phyloP scores from a whole-genome alignment of 192 early-diverging fungal genomes.

The Haplosporangium gracile region DNA sequence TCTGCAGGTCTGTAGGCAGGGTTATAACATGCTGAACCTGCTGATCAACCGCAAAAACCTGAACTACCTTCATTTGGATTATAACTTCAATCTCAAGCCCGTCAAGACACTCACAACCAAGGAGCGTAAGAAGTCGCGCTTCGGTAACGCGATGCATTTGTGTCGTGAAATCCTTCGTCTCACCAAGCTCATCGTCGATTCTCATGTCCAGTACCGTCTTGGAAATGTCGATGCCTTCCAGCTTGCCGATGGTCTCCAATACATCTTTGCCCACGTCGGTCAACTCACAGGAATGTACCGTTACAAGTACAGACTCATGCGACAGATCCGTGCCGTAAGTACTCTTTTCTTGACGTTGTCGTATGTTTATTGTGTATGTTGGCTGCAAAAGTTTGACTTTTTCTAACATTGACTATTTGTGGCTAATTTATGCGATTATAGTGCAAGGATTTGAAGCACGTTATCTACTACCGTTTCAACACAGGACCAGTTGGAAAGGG shows the following conservation, averaged over 20 bases:
- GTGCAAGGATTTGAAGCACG: conserved; percentile 94
- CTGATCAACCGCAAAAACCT: conserved; percentile 98
- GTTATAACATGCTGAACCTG: conserved; percentile 99
- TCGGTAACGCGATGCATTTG: conserved; percentile 97
- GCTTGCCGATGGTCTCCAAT: conserved; percentile 98
- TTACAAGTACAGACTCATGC: conserved; percentile 98
- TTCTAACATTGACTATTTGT: neutral
- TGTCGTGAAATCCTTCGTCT: conserved; percentile 96
- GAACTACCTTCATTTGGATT: conserved; percentile 98
- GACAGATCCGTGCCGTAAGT: conserved; percentile 91
- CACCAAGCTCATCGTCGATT: conserved; percentile 97
- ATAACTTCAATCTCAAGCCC: conserved; percentile 99
- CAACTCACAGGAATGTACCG: conserved; percentile 99
- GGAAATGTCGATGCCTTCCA: conserved; percentile 99
- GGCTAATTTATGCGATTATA: neutral
- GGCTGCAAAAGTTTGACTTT: neutral
- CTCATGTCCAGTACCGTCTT: conserved; percentile 97
- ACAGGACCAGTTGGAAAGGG: conserved; percentile 98
- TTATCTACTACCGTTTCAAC: conserved; percentile 95
- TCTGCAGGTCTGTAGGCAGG: conserved; percentile 97
- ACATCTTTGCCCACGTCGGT: conserved; percentile 98
- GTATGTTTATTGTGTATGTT: neutral
- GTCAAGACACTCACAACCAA: conserved; percentile 99
- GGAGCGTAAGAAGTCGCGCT: conserved; percentile 98
- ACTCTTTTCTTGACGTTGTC: neutral